phyloP scores from a whole-genome alignment of 164 flowering plant species.

The Vitis cinerea region DNA sequence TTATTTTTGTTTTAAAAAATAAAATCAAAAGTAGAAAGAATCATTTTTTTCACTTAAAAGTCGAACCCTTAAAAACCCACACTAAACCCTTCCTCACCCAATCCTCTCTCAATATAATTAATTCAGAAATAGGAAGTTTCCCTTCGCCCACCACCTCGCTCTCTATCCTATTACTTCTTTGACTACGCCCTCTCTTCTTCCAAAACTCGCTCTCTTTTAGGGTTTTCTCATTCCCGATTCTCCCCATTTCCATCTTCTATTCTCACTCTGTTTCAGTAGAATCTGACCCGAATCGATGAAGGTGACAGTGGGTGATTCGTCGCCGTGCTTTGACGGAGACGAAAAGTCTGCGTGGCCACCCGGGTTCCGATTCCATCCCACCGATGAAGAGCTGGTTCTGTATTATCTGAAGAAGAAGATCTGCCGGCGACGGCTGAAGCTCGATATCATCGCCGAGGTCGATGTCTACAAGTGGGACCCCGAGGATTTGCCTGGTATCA shows the following conservation, averaged over 20 bases:
- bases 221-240: neutral
- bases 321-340: conserved; percentile 6
- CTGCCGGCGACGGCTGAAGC: conserved; percentile 31
- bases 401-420: conserved; percentile 65
- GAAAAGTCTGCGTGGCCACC: conserved; percentile 38
- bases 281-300: neutral
- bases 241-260: neutral
- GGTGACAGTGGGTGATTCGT: neutral
- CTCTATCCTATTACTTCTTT: no score
- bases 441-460: conserved; percentile 43
- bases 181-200: no score
- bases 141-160: no score
- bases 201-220: neutral
- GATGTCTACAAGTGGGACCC: conserved; percentile 76
- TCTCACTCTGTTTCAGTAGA: neutral
- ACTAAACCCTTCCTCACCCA: no score
- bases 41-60: no score
- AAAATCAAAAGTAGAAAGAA: no score
- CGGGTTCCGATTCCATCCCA: conserved; percentile 69
- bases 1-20: no score
- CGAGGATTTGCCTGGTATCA: conserved; percentile 63
- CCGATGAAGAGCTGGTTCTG: conserved; percentile 64
- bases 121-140: no score
- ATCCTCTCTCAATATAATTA: no score
- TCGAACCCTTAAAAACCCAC: no score